Conservation (phyloP, 192 early-diverging fungal species). For the Helicostylum pulchrum region DNA sequence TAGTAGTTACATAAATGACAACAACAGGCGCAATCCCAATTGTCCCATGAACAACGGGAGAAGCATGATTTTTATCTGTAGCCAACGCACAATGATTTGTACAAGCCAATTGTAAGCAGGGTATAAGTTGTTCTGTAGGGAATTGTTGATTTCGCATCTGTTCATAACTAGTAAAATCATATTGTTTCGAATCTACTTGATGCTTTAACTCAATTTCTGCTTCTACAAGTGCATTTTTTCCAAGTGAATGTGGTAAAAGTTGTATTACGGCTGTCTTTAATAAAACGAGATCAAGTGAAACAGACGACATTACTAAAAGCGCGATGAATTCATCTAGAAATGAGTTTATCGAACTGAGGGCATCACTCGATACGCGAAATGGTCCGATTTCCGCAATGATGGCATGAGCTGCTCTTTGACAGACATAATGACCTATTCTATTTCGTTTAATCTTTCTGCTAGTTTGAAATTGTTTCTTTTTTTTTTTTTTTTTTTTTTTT, state of each 20-base stretch:
- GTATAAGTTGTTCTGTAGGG: constrained; percentile 35
- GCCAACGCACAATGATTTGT: constrained; percentile 49
- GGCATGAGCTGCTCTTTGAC: constrained; percentile 56
- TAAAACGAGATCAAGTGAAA: constrained; percentile 45
- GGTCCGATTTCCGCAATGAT: constrained; percentile 54
- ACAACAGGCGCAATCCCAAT: constrained; percentile 33
- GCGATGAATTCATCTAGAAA: constrained; percentile 56
- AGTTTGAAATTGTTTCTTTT: too few relatives aligned
- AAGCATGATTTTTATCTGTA: constrained; percentile 29
- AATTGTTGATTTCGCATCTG: constrained; percentile 23
- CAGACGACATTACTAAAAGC: constrained; percentile 45
- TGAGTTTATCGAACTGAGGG: constrained; percentile 48
- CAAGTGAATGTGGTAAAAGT: constrained; percentile 46
- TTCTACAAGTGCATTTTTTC: constrained; percentile 57
- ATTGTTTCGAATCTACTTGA: constrained; percentile 45
- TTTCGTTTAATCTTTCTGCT: too few relatives aligned
- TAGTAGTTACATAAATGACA: constrained; percentile 55
- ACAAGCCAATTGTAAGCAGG: constrained; percentile 47
- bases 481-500: too few relatives aligned
- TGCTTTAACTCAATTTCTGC: constrained; percentile 58
- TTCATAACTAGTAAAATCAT: constrained; percentile 35
- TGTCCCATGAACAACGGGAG: background rate
- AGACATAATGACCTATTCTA: constrained; percentile 36
- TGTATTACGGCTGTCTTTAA: constrained; percentile 46
- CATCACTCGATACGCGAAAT: constrained; percentile 54